phyloP scores from a whole-genome alignment of 176 grass and related monocot genomes.

The Paspalum notatum region DNA sequence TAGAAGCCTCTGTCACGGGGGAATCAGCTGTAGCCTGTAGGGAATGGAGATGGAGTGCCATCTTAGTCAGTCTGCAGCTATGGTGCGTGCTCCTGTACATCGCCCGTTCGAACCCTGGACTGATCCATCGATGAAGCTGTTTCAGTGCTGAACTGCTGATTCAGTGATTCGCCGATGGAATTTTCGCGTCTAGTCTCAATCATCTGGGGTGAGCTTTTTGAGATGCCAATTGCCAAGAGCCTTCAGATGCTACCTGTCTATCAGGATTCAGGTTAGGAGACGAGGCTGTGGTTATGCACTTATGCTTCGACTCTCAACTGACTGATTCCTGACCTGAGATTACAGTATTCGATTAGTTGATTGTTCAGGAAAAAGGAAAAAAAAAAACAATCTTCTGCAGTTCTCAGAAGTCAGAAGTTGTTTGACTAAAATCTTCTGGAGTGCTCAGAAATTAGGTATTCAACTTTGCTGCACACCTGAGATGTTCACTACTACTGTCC shows the following conservation, averaged over 20 bases:
- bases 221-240: background rate
- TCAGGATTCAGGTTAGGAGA: background rate
- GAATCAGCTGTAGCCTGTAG: background rate
- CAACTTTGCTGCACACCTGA: background rate
- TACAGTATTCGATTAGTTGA: background rate
- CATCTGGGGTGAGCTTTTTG: background rate
- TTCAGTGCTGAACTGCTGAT: background rate
- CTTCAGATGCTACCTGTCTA: conserved; percentile 5
- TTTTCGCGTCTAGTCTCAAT: background rate
- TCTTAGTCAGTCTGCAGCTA: background rate
- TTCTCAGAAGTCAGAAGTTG: background rate
- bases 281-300: background rate
- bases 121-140: background rate
- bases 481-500: background rate
- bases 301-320: background rate
- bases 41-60: background rate
- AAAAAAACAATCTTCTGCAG: background rate
- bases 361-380: background rate
- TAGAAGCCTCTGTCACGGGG: no score
- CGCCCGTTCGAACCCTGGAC: background rate
- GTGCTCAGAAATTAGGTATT: background rate
- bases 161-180: background rate
- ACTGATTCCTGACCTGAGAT: background rate
- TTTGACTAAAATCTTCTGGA: background rate
- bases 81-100: background rate